Evolutionary conservation across 306 rosid genomes (phyloP).

Genomic region (Begonia loranthoides): DNA sequence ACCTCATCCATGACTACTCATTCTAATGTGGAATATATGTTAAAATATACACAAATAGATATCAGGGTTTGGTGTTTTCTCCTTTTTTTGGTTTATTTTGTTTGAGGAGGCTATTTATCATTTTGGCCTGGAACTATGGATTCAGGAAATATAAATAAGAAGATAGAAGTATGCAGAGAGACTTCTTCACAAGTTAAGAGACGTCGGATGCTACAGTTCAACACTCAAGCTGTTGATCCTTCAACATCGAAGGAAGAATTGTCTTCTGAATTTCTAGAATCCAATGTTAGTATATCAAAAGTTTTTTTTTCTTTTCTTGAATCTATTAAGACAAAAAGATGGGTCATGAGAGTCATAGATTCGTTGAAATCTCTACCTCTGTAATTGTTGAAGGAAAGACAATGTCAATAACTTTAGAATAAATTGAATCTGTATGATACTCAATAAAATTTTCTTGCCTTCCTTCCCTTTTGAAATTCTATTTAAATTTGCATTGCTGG

Average conservation of each 20-base stretch:
- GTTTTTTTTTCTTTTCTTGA: not conserved
- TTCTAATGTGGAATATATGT: not conserved
- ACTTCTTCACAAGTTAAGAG: slow-evolving; percentile 65
- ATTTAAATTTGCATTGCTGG: too few species aligned
- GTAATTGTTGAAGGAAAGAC: too few species aligned
- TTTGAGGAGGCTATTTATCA: slow-evolving; percentile 6
- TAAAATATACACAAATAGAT: not conserved
- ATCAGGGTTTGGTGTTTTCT: not conserved
- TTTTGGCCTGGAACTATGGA: slow-evolving; percentile 17
- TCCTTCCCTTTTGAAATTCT: not conserved
- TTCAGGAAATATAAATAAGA: slow-evolving; percentile 41
- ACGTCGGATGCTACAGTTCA: slow-evolving; percentile 75
- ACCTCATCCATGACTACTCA: not conserved
- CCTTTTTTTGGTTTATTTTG: slow-evolving; percentile 2
- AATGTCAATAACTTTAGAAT: too few species aligned
- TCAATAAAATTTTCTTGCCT: too few species aligned
- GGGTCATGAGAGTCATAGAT: not conserved
- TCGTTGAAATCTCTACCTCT: too few species aligned
- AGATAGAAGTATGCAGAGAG: slow-evolving; percentile 30
- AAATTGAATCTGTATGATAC: too few species aligned
- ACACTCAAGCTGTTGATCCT: slow-evolving; percentile 22
- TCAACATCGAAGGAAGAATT: slow-evolving; percentile 28
- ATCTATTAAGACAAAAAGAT: not conserved
- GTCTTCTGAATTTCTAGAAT: slow-evolving; percentile 36
- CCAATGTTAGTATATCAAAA: slow-evolving; percentile 34